Conservation (phyloP, 2,329 filamentous ascomycete genomes). For the Penicillium aurantiogriseum region DNA sequence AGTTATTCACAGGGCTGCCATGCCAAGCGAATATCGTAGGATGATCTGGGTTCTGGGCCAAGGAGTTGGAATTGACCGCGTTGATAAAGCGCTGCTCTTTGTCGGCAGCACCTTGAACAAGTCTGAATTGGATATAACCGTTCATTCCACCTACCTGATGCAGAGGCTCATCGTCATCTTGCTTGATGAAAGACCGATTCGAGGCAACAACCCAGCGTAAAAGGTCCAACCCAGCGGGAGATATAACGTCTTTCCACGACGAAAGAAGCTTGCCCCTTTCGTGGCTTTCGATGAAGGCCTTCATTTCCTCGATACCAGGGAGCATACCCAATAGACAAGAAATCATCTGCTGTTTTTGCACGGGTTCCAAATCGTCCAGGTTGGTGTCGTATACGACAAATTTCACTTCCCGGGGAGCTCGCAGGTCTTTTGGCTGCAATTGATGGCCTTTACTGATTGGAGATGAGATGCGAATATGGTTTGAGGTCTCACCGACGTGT, state of each 20-base stretch:
- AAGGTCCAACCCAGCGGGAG: conserved; percentile 64
- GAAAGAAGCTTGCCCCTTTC: conserved; percentile 39
- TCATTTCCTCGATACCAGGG: conserved; percentile 43
- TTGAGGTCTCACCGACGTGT: conserved; percentile 45
- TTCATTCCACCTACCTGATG: conserved; percentile 63
- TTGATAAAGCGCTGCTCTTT: conserved; percentile 74
- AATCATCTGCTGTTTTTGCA: conserved; percentile 33
- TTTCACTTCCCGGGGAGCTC: background rate
- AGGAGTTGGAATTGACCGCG: conserved; percentile 51
- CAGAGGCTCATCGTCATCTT: conserved; percentile 52
- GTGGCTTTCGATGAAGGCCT: conserved; percentile 41
- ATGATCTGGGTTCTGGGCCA: conserved; percentile 44
- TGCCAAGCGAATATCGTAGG: conserved; percentile 86
- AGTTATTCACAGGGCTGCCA: conserved; percentile 72
- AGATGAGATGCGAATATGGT: conserved; percentile 41
- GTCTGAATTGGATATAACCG: conserved; percentile 76
- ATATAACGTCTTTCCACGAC: conserved; percentile 60
- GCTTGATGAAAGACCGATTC: conserved; percentile 80
- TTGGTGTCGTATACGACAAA: conserved; percentile 38
- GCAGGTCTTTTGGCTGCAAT: background rate
- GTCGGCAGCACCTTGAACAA: conserved; percentile 83
- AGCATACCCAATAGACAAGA: conserved; percentile 40
- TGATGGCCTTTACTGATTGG: conserved; percentile 20
- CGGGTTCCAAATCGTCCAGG: conserved; percentile 39
- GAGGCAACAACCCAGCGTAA: conserved; percentile 88